Percentiles rank a stretch among this genome's conserved stretches.
Evolutionary conservation across 495 filamentous ascomycete species (phyloP).

Genomic region (Penicillium waksmanii): DNA sequence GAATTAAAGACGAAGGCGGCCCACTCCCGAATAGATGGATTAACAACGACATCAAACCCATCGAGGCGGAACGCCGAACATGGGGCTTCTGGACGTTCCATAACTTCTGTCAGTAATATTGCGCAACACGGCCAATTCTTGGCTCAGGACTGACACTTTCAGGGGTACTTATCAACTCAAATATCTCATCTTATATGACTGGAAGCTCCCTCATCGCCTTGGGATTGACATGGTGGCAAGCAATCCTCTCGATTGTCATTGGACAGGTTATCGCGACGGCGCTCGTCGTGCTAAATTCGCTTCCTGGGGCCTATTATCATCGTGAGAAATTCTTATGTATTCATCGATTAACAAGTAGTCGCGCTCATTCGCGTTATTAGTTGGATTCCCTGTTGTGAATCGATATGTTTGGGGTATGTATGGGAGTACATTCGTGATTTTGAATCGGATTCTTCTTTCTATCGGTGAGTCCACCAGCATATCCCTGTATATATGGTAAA

Average conservation of each 20-base stretch:
- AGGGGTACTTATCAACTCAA: conserved; percentile 30
- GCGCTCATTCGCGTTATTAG: not conserved
- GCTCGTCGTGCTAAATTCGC: conserved; percentile 25
- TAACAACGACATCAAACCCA: conserved; percentile 35
- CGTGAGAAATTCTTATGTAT: conserved; percentile 9
- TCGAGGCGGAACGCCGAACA: conserved; percentile 26
- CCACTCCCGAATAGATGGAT: conserved; percentile 25
- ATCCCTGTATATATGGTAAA: not conserved
- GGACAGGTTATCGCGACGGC: conserved; percentile 20
- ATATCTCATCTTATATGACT: conserved; percentile 29
- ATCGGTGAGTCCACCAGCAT: conserved; percentile 18
- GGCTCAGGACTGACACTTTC: not conserved
- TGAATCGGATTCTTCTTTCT: conserved; percentile 33
- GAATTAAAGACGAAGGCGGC: conserved; percentile 22
- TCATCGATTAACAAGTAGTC: not conserved
- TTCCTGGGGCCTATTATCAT: conserved; percentile 28
- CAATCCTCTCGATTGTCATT: conserved; percentile 25
- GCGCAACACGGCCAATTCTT: not conserved
- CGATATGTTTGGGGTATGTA: conserved; percentile 33
- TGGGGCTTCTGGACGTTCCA: conserved; percentile 35
- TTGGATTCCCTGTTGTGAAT: conserved; percentile 29
- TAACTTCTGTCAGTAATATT: conserved; percentile 23
- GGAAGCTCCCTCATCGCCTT: conserved; percentile 32
- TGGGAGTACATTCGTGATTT: conserved; percentile 32
- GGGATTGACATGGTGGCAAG: conserved; percentile 35